A percentile compares a stretch with the other conserved stretches of the same genome.
Evolutionary conservation across 2,329 filamentous ascomycete species (phyloP).

Genomic region (Aspergillus luchuensis): DNA sequence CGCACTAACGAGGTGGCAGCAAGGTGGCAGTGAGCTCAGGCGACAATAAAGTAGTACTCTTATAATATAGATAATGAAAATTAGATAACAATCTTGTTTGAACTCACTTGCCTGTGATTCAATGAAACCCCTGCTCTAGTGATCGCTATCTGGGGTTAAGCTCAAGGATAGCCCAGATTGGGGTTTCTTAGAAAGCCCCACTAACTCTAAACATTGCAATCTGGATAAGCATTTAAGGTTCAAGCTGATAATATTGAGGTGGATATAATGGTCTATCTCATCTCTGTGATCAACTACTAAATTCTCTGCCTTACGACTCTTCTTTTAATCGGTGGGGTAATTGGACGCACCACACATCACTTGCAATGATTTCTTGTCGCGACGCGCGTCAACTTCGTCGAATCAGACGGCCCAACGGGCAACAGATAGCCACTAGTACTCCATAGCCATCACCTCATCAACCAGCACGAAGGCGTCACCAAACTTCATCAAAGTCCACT

Average conservation of each 20-base stretch:
- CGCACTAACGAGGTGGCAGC: neutral
- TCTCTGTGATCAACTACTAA: neutral
- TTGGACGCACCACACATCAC: neutral
- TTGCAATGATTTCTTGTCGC: neutral
- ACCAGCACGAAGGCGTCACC: constrained; percentile 2
- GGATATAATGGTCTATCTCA: neutral
- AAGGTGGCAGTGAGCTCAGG: neutral
- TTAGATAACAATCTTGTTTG: too few relatives aligned
- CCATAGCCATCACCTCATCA: neutral
- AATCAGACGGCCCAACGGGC: neutral
- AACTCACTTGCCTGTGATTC: too few relatives aligned
- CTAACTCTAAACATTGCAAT: neutral
- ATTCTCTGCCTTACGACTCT: neutral
- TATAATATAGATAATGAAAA: too few relatives aligned
- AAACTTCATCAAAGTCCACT: neutral
- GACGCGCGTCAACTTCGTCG: neutral
- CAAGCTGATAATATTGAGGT: neutral
- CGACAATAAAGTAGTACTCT: neutral
- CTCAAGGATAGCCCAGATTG: too few relatives aligned
- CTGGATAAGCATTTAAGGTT: neutral
- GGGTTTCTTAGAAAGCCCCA: neutral
- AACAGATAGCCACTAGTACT: neutral
- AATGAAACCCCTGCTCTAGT: too few relatives aligned
- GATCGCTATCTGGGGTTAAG: too few relatives aligned
- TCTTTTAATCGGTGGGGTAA: neutral